These are phyloP conservation scores for Clonostachys sp. DNA, from an alignment of 2,329 filamentous ascomycete genomes.

Conservation along the genomic window DNA sequence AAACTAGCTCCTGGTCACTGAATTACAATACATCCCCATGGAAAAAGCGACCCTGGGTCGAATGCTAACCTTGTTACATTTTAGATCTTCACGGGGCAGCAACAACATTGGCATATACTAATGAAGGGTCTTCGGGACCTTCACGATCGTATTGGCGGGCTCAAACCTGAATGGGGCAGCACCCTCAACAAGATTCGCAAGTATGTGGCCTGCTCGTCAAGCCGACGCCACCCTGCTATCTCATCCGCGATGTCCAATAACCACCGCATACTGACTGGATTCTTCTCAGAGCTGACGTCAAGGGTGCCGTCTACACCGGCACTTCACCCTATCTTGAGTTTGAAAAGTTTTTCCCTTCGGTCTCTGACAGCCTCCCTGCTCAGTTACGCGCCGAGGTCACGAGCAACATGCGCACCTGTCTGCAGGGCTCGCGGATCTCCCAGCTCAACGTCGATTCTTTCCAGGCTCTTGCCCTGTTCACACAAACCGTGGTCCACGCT, in stretches of 20 bases:
- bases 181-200: conserved; percentile 17
- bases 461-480: conserved; percentile 15
- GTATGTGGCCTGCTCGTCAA: conserved; percentile 8
- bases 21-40: not conserved
- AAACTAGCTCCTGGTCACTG: not conserved
- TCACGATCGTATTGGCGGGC: conserved; percentile 19
- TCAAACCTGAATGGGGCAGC: conserved; percentile 7
- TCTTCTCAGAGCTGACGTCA: conserved; percentile 22
- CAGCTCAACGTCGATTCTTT: conserved; percentile 14
- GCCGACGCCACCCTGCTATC: too few species aligned
- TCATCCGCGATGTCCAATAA: too few species aligned
- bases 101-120: conserved; percentile 30
- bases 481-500: conserved; percentile 13
- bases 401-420: conserved; percentile 8
- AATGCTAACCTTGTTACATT: not conserved
- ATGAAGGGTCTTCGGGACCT: conserved; percentile 25
- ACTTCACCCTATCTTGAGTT: conserved; percentile 23
- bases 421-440: conserved; percentile 13
- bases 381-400: conserved; percentile 6
- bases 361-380: conserved; percentile 13
- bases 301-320: conserved; percentile 22
- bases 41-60: not conserved
- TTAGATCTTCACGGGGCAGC: conserved; percentile 22
- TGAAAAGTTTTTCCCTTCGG: conserved; percentile 11
- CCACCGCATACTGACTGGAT: too few species aligned